Evolutionary conservation across 495 filamentous ascomycete species (phyloP).

Genomic region (Aspergillus panamensis): DNA sequence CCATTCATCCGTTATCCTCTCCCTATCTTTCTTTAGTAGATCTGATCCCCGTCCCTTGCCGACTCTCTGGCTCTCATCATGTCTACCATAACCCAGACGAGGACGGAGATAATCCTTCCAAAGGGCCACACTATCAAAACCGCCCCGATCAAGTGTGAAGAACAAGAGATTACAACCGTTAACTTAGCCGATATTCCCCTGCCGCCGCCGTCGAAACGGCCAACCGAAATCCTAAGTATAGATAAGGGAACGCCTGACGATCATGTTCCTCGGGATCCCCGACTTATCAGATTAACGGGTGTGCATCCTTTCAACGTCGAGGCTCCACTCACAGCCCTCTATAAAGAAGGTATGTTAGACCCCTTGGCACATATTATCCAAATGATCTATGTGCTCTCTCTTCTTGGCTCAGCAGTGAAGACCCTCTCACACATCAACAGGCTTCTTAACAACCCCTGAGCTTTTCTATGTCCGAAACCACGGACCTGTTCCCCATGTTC

Average conservation of each 20-base stretch:
- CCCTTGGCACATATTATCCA: not conserved
- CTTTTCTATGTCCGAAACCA: conserved; percentile 97
- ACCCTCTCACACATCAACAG: conserved; percentile 26
- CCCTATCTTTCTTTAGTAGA: not conserved
- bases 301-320: conserved; percentile 95
- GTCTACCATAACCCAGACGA: conserved; percentile 29
- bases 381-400: not conserved
- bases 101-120: conserved; percentile 21
- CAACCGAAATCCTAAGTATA: conserved; percentile 62
- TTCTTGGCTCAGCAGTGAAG: not conserved
- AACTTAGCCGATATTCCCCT: conserved; percentile 55
- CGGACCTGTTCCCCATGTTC: conserved; percentile 77
- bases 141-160: conserved; percentile 28
- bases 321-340: conserved; percentile 75
- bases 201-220: conserved; percentile 63
- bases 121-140: conserved; percentile 25
- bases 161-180: conserved; percentile 27
- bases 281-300: conserved; percentile 85
- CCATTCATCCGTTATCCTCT: not conserved
- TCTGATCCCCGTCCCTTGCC: not conserved
- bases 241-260: conserved; percentile 82
- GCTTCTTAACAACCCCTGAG: conserved; percentile 87
- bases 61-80: conserved; percentile 17
- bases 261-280: conserved; percentile 82
- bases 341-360: conserved; percentile 59